These are phyloP conservation scores for Ramalina intermedia DNA, from an alignment of 495 filamentous ascomycete species.

Conservation along the genomic window DNA sequence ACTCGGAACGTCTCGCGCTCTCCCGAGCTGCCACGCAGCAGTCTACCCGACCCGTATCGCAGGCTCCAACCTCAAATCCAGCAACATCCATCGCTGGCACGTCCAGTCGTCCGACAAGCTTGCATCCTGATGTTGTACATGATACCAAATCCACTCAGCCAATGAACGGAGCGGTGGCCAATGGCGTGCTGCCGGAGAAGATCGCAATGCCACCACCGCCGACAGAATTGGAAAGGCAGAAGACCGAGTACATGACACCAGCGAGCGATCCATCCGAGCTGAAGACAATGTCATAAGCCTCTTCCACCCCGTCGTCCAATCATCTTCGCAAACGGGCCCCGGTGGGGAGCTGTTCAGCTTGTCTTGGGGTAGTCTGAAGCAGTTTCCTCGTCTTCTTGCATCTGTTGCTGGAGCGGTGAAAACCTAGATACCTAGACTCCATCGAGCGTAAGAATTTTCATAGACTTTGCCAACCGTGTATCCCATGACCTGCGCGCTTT, in stretches of 20 bases:
- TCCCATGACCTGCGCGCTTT: too few species aligned
- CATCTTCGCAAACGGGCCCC: too few species aligned
- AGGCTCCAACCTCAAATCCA: not conserved
- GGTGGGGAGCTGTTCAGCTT: too few species aligned
- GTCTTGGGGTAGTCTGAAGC: too few species aligned
- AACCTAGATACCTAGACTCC: not conserved
- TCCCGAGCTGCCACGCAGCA: not conserved
- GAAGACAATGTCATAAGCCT: conserved; percentile 4
- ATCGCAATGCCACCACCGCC: conserved; percentile 5
- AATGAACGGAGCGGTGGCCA: not conserved
- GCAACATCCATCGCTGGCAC: not conserved
- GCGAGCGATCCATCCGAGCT: conserved; percentile 7
- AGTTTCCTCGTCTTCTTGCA: not conserved
- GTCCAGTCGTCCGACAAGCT: not conserved
- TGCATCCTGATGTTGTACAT: not conserved
- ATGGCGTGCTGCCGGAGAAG: conserved; percentile 4
- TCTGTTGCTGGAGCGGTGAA: not conserved
- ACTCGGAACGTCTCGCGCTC: not conserved
- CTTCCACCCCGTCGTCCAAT: too few species aligned
- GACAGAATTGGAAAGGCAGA: not conserved
- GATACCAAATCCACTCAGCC: not conserved
- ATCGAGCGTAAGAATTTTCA: not conserved
- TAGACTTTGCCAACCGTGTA: too few species aligned
- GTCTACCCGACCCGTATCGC: not conserved
- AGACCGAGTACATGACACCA: conserved; percentile 12